Conservation (phyloP, 129 eudicot species). For the Erigeron canadensis region DNA sequence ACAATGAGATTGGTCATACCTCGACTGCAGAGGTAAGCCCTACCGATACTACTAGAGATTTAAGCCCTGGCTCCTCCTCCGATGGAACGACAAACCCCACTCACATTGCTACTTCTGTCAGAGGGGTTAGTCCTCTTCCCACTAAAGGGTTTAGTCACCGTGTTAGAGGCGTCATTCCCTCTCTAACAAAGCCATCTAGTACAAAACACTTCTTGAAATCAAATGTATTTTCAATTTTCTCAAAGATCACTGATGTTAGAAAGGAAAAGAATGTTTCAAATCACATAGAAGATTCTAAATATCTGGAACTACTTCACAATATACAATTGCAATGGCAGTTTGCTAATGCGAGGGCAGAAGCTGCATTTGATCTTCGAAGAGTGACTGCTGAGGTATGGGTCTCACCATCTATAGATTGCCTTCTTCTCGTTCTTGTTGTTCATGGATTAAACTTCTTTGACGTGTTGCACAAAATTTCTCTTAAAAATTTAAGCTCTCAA, state of each 20-base stretch:
- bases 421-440: neutral
- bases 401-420: neutral
- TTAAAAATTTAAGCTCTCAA: too few relatives aligned
- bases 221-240: slow-evolving; percentile 55
- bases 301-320: slow-evolving; percentile 57
- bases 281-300: slow-evolving; percentile 56
- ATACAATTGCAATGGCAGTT: slow-evolving; percentile 80
- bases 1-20: neutral
- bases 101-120: neutral
- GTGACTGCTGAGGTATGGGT: slow-evolving; percentile 63
- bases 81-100: slow-evolving; percentile 6
- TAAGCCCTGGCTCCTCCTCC: slow-evolving; percentile 11
- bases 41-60: neutral
- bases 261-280: slow-evolving; percentile 57
- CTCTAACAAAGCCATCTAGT: slow-evolving; percentile 52
- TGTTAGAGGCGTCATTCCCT: slow-evolving; percentile 53
- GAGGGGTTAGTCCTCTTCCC: slow-evolving; percentile 39
- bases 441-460: neutral
- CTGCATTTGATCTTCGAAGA: slow-evolving; percentile 46
- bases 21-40: neutral
- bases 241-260: slow-evolving; percentile 46
- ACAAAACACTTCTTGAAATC: slow-evolving; percentile 53
- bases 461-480: too few relatives aligned
- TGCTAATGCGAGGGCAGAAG: slow-evolving; percentile 61
- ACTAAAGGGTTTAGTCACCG: slow-evolving; percentile 43